Evolutionary conservation across 1,284 basidiomycete genomes (phyloP), one percentile per base, ranked within the genome.

Genomic region (Ustilago xerochloae): DNA sequence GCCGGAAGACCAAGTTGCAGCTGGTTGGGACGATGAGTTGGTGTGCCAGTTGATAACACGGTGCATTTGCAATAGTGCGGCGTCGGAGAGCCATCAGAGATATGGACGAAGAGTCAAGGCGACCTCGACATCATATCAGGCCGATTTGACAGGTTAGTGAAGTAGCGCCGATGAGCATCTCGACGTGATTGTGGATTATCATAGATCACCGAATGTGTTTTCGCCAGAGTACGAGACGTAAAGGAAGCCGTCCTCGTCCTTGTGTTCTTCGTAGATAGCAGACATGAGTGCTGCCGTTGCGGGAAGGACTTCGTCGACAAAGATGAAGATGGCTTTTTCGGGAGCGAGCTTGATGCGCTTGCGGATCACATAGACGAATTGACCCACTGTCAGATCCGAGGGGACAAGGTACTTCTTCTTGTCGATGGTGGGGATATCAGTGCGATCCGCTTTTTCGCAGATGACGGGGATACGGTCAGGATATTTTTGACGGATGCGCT

Each of bases 381-480:
- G 82, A 12, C 82, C 82, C 6, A 99, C 97, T 26, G 97, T 99
- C 56, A 99, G 88, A 87, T 99, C 96, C 92, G 94, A 96, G 55
- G 97, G 97, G 4, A 99, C 97, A 47, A 99, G 89, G 82, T 99
- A 99, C 88, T 99, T 99, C 92, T 99, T 99, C 93, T 99, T 99
- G 89, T 99, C 97, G 84, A 99, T 98, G 20, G 94, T 96, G 0
- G 95, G 94, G 84, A 99, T 98, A 86, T 99, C 97, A 61, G 95
- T 97, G 84, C 93, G 90, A 88, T 99, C 96, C 55, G 94, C 96
- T 88, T 98, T 98, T 89, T 99, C 97, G 87, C 97, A 99, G 86
- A 99, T 99, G 74, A 99, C 96, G 29, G 96, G 96, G 85, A 99
- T 98, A 76, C 96, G 90, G 88, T 99, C 96, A 41, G 93, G 93